Evolutionary conservation across 1,284 basidiomycete genomes (phyloP), one percentile per base, ranked within the genome.

Genomic region (Leucoagaricus sp.): DNA sequence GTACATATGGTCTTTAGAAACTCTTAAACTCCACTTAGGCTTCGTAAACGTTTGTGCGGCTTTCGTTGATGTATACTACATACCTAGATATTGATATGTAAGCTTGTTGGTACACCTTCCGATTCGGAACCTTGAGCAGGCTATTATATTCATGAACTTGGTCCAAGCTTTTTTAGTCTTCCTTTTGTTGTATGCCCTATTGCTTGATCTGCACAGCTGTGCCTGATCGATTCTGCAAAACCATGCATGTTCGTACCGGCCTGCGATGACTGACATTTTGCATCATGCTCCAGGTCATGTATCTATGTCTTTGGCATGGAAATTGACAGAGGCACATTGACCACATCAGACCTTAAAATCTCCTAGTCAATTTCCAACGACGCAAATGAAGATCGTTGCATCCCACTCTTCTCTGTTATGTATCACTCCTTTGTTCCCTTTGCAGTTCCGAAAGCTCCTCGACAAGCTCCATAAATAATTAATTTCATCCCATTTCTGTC

Each of bases 51-150:
- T 12, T 21, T 19, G 5, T 40, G 38, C 38, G 8, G 23, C 6
- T 19, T 42, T 25, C 41, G 41, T 42, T 31, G 6, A 38, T 10
- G 36, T 21, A 23, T 33, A 7, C 26, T 13, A 26, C n/a, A 28
- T 15, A 21, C 19, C 21, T 49, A 23, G 33, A 12, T 31, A 29
- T 26, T 42, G 34, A 21, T 50, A 33, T 45, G 50, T 36, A 45
- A 41, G n/a, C 19, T 29, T 12, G 10, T 50, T 34, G 17, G 21
- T 33, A 17, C 23, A 10, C 41, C 17, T 21, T 50, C 49, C 51
- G 51, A 53, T 17, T 46, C 51, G 51, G 51, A 53, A 45, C 31
- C 31, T 46, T 46, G 51, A 36, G 6, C 41, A n/a, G 12, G 29
- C 9, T 9, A 33, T 33, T 9, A 19, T 13, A n/a, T 5, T 9